Conservation (phyloP, 176 grass and related monocot genomes). For the Pontederia paniculata region DNA sequence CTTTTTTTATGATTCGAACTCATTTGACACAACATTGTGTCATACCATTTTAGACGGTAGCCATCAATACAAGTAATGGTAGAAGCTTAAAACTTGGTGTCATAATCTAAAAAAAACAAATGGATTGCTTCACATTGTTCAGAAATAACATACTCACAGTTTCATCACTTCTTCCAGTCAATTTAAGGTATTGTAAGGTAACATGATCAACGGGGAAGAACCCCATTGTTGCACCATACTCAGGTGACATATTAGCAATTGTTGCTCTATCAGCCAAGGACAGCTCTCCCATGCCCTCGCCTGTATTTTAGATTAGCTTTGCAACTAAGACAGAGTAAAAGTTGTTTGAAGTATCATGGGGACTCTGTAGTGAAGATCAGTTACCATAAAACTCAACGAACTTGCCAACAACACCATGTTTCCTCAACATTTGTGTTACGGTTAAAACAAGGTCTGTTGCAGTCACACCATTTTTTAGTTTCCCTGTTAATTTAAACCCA, state of each 20-base stretch:
- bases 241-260: constrained; percentile 36
- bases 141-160: background rate
- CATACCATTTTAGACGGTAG: too few species aligned
- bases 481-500: constrained; percentile 65
- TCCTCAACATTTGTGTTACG: background rate
- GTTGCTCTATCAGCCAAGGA: constrained; percentile 28
- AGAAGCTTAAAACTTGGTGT: too few species aligned
- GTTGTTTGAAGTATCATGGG: background rate
- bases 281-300: background rate
- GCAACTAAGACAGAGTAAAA: background rate
- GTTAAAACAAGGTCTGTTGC: background rate
- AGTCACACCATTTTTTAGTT: background rate
- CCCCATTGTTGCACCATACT: constrained; percentile 32
- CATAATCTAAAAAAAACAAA: too few species aligned
- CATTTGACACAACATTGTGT: too few species aligned
- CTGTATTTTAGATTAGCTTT: background rate
- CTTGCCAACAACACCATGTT: background rate
- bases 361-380: background rate
- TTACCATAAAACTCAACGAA: background rate
- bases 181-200: constrained; percentile 2
- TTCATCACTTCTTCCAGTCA: constrained; percentile 12
- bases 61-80: too few species aligned
- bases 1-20: too few species aligned
- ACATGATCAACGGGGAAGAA: constrained; percentile 30
- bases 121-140: too few species aligned